Evolutionary conservation across 208 protist genomes (phyloP).

Genomic region (Leishmania lainsoni): DNA sequence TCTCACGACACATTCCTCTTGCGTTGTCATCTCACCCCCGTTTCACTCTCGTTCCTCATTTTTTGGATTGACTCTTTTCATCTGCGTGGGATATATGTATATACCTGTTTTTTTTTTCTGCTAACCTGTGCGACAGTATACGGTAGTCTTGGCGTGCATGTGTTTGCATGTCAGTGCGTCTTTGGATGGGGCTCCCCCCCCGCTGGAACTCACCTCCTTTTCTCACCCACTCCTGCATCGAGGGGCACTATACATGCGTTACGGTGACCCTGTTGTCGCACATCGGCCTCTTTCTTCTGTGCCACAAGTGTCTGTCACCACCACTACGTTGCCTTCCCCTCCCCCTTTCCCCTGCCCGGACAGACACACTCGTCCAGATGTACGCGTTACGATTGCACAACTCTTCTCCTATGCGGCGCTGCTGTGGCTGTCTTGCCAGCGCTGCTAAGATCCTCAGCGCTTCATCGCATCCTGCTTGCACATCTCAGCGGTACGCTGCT

Average conservation of each 20-base stretch:
- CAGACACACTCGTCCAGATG: slow-evolving; percentile 2
- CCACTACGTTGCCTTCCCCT: not conserved
- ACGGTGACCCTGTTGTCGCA: not conserved
- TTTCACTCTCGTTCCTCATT: not conserved
- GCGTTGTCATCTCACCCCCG: not conserved
- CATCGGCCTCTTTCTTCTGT: not conserved
- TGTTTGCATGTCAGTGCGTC: not conserved
- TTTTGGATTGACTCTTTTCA: not conserved
- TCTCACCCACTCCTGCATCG: too few relatives aligned
- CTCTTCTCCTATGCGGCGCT: not conserved
- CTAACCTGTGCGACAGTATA: not conserved
- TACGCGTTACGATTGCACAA: not conserved
- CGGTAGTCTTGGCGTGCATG: not conserved
- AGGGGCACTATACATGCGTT: not conserved
- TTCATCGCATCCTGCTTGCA: not conserved
- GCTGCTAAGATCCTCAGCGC: not conserved
- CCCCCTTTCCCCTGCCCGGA: not conserved
- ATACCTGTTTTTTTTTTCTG: not conserved
- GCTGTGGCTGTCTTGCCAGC: not conserved
- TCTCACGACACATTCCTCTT: not conserved
- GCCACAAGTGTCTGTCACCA: not conserved
- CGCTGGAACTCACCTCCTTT: not conserved
- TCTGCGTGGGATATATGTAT: not conserved
- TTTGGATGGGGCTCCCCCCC: too few relatives aligned
- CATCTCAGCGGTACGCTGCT: not conserved